phyloP scores from a whole-genome alignment of 352 stramenopile species.

The Phytophthora brassicae region DNA sequence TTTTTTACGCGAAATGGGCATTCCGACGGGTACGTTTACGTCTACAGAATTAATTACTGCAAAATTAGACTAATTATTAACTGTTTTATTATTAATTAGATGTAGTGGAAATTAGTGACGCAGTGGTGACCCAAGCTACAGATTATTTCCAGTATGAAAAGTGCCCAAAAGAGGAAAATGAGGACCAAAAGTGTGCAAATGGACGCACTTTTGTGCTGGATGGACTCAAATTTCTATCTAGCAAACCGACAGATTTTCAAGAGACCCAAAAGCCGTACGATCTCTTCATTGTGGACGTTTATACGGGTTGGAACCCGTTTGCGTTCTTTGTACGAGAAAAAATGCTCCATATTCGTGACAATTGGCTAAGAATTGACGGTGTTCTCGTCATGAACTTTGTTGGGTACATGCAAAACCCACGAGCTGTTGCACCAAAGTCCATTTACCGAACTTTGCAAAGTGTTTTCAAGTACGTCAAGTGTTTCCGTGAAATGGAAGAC shows the following conservation, averaged over 20 bases:
- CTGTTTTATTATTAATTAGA: conserved; percentile 27
- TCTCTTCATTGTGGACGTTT: conserved; percentile 67
- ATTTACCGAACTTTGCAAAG: conserved; percentile 69
- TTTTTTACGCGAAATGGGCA: conserved; percentile 59
- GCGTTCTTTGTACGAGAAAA: conserved; percentile 70
- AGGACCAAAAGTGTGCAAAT: conserved; percentile 29
- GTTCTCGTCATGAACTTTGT: conserved; percentile 86
- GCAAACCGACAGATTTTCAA: conserved; percentile 26
- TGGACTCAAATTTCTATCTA: conserved; percentile 58
- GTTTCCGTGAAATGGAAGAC: conserved; percentile 63
- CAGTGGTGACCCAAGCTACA: conserved; percentile 61
- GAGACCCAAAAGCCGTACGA: conserved; percentile 37
- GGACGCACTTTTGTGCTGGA: conserved; percentile 71
- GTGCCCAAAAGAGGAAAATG: conserved; percentile 30
- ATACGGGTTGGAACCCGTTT: conserved; percentile 75
- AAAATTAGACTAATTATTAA: neutral
- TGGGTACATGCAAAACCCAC: conserved; percentile 56
- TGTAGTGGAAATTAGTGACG: conserved; percentile 75
- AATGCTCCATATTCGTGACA: conserved; percentile 45
- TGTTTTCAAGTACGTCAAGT: conserved; percentile 71
- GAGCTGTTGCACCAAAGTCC: conserved; percentile 57
- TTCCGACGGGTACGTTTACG: conserved; percentile 54
- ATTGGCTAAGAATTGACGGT: conserved; percentile 53
- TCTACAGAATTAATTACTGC: too few species aligned
- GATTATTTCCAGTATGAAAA: conserved; percentile 74